Conservation (phyloP, 129 eudicot genomes). For the Scalesia atractyloides region DNA sequence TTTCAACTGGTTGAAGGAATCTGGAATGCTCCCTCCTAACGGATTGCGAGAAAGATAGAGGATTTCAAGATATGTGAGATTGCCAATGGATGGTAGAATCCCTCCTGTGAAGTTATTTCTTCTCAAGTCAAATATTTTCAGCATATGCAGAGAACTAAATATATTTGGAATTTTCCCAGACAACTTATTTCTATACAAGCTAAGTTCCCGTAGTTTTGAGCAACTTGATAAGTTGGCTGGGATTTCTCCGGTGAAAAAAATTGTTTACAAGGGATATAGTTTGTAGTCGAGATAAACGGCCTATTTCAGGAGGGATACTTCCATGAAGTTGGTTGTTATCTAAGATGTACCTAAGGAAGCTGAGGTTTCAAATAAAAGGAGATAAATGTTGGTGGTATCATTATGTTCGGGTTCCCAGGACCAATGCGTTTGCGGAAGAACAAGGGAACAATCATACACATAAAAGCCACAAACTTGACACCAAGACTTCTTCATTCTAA, state of each 20-base stretch:
- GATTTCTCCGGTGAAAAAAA: constrained; percentile 5
- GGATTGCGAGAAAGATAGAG: not conserved
- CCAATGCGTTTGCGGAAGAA: too few species aligned
- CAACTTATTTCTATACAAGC: not conserved
- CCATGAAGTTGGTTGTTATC: constrained; percentile 15
- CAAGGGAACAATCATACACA: too few species aligned
- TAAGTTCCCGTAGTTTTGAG: not conserved
- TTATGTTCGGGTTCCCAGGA: too few species aligned
- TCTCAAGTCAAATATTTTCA: not conserved
- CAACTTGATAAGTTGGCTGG: constrained; percentile 30
- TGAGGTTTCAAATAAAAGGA: constrained; percentile 31
- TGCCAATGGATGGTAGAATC: constrained; percentile 30
- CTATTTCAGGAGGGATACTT: constrained; percentile 22
- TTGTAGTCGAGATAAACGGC: constrained; percentile 8
- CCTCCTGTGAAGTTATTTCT: constrained; percentile 18
- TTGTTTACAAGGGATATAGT: not conserved
- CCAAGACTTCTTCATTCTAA: too few species aligned
- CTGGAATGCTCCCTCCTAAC: constrained; percentile 38
- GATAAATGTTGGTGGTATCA: too few species aligned
- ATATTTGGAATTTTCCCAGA: constrained; percentile 15
- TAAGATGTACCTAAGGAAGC: constrained; percentile 19
- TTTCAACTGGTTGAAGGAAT: constrained; percentile 2
- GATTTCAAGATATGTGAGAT: constrained; percentile 13
- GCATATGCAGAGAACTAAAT: not conserved
- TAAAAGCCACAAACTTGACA: too few species aligned